These are phyloP conservation scores for Ilex aquifolium DNA, from an alignment of 257 asterid species.

Conservation along the genomic window DNA sequence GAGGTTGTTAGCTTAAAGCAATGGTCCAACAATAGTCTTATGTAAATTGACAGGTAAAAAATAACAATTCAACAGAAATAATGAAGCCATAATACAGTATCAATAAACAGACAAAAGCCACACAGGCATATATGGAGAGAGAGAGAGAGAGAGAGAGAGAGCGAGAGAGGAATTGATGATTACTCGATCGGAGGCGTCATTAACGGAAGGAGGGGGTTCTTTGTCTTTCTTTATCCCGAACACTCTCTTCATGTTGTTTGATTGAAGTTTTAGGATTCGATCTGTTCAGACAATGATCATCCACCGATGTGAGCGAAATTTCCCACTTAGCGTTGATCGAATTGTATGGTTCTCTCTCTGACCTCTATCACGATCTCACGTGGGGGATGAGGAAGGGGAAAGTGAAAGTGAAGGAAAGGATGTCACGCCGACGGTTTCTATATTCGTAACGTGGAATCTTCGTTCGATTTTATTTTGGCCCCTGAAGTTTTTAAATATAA, in stretches of 20 bases:
- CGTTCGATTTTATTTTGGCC: no score
- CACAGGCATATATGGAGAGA: not conserved
- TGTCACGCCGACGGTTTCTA: no score
- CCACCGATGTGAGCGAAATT: not conserved
- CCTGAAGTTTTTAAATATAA: no score
- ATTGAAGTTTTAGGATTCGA: not conserved
- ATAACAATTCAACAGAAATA: not conserved
- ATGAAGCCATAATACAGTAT: not conserved
- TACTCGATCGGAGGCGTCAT: conserved; percentile 89
- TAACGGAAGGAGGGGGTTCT: conserved; percentile 88
- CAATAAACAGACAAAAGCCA: not conserved
- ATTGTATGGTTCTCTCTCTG: no score
- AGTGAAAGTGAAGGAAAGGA: no score
- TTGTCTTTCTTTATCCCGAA: conserved; percentile 86
- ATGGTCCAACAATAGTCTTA: no score
- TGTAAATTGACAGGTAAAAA: not conserved
- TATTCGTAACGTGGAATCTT: no score
- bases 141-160: not conserved
- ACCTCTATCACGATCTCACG: no score
- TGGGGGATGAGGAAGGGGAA: no score
- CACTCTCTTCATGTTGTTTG: conserved; percentile 67
- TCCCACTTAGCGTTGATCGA: not conserved
- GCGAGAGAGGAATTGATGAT: not conserved
- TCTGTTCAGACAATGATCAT: no score
- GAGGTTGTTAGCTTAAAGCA: no score